A percentile compares a stretch with the other conserved stretches of the same genome.
phyloP scores from a whole-genome alignment of 2,329 filamentous ascomycete species.

The Alternaria sp. region DNA sequence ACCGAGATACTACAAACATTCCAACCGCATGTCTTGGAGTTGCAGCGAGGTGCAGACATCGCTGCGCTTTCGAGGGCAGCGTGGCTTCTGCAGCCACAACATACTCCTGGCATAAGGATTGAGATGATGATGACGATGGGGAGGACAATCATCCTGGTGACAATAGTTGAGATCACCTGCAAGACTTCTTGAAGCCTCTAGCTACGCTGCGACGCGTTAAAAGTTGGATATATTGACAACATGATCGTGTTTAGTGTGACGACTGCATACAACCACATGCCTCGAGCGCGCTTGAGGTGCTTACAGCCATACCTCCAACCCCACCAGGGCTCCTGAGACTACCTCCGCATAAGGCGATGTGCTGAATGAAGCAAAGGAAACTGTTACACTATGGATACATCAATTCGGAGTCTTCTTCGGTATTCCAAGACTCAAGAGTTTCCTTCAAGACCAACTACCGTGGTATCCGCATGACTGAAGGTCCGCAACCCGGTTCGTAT shows the following conservation, averaged over 20 bases:
- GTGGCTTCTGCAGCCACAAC: not conserved
- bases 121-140: not conserved
- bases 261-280: not conserved
- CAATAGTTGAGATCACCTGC: not conserved
- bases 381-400: not conserved
- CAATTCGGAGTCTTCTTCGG: not conserved
- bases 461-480: constrained; percentile 20
- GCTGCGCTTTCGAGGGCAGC: not conserved
- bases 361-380: not conserved
- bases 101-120: not conserved
- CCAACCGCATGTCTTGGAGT: not conserved
- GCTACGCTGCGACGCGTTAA: not conserved
- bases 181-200: not conserved
- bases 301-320: not conserved
- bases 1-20: not conserved
- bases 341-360: not conserved
- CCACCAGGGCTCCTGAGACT: not conserved
- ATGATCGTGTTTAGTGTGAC: not conserved
- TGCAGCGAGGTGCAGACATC: not conserved
- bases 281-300: not conserved
- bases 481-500: constrained; percentile 13
- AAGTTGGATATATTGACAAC: not conserved
- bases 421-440: not conserved
- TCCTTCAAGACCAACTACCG: constrained; percentile 9
- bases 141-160: not conserved